Conservation (phyloP, 2,329 filamentous ascomycete genomes). For the Ophiocordyceps sinensis region DNA sequence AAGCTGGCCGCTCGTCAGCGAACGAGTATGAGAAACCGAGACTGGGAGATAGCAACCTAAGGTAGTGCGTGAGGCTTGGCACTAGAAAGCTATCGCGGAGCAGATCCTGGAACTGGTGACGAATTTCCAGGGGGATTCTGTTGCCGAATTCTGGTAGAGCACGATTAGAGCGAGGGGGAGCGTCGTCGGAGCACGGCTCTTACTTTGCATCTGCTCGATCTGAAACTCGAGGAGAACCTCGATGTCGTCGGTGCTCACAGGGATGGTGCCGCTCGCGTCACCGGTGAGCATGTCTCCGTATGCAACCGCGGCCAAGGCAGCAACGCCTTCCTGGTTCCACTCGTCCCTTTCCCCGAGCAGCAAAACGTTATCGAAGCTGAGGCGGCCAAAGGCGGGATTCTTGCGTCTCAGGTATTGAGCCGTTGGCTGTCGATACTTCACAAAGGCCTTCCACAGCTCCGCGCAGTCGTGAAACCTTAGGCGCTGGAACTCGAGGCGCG, state of each 20-base stretch:
- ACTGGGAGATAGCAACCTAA: slow-evolving; percentile 33
- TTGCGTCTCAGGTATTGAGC: slow-evolving; percentile 50
- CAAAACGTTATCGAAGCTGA: slow-evolving; percentile 44
- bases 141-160: slow-evolving; percentile 49
- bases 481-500: slow-evolving; percentile 64
- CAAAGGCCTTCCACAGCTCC: slow-evolving; percentile 69
- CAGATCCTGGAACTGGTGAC: slow-evolving; percentile 53
- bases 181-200: slow-evolving; percentile 6
- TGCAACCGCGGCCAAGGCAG: slow-evolving; percentile 29
- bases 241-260: slow-evolving; percentile 63
- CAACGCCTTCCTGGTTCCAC: slow-evolving; percentile 28
- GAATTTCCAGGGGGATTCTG: slow-evolving; percentile 62
- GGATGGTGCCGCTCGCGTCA: slow-evolving; percentile 22
- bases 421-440: slow-evolving; percentile 67
- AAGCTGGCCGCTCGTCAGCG: slow-evolving; percentile 37
- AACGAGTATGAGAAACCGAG: not conserved
- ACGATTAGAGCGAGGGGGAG: slow-evolving; percentile 4
- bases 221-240: slow-evolving; percentile 77
- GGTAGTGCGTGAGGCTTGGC: slow-evolving; percentile 62
- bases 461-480: slow-evolving; percentile 68
- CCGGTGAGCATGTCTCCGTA: slow-evolving; percentile 39
- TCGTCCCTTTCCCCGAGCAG: slow-evolving; percentile 32
- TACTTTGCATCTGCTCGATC: slow-evolving; percentile 74
- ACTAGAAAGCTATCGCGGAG: slow-evolving; percentile 51
- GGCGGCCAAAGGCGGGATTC: slow-evolving; percentile 40